These are phyloP conservation scores for Cubamyces lactineus DNA, from an alignment of 768 basidiomycete species.

Conservation along the genomic window DNA sequence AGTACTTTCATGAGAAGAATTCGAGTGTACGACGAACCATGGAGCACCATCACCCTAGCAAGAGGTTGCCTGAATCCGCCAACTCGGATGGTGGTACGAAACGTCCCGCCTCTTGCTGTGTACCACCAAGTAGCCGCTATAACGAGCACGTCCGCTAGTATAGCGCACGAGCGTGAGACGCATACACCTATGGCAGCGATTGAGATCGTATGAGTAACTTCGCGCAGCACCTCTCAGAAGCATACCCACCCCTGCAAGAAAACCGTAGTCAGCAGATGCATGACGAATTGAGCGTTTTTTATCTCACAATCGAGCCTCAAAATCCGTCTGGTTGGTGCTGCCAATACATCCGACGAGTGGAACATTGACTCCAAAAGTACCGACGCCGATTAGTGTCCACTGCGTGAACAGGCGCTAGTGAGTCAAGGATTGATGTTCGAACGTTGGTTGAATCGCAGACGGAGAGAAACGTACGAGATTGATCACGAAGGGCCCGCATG, in stretches of 20 bases:
- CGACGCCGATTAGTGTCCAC: not conserved
- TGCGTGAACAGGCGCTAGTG: not conserved
- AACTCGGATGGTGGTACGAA: not conserved
- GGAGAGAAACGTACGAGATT: not conserved
- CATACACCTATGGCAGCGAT: not conserved
- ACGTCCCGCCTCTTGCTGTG: not conserved
- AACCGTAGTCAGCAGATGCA: too few relatives aligned
- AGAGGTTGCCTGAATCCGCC: not conserved
- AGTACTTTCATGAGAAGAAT: not conserved
- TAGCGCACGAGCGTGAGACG: not conserved
- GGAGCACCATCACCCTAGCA: not conserved
- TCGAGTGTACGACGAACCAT: not conserved
- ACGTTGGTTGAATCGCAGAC: not conserved
- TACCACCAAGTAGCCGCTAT: constrained; percentile 2
- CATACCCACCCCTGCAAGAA: too few relatives aligned
- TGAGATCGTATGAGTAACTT: too few relatives aligned
- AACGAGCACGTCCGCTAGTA: not conserved
- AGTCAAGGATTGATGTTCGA: too few relatives aligned
- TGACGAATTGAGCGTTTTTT: too few relatives aligned
- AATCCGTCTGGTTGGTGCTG: not conserved
- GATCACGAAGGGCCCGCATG: not conserved
- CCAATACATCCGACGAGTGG: not conserved
- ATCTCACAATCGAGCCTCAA: not conserved
- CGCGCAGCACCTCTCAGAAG: too few relatives aligned
- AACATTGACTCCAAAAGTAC: not conserved